Percentiles rank a stretch among this genome's conserved stretches.
Conservation (phyloP, 2,329 filamentous ascomycete genomes). For the Metarhizium album region DNA sequence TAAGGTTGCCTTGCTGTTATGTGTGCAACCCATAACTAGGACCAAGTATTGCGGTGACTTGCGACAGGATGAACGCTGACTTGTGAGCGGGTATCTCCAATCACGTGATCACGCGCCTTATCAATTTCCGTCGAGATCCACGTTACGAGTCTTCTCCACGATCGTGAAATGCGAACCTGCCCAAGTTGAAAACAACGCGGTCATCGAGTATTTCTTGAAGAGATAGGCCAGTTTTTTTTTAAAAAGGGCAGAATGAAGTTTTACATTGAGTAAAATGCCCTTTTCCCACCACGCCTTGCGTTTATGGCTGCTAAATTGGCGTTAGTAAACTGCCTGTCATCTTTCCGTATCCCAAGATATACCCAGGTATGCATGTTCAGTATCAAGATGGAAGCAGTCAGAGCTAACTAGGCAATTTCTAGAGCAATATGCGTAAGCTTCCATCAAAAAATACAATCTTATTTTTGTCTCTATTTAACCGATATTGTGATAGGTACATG, state of each 20-base stretch:
- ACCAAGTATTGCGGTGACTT: no score
- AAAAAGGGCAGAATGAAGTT: conserved; percentile 35
- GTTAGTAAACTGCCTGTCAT: conserved; percentile 44
- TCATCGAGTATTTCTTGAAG: background rate
- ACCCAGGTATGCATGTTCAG: conserved; percentile 33
- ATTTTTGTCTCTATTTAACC: background rate
- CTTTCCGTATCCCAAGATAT: conserved; percentile 49
- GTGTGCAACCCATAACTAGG: no score
- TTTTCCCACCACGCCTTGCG: background rate
- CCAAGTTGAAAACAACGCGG: background rate
- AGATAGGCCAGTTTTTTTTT: background rate
- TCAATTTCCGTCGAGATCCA: conserved; percentile 2
- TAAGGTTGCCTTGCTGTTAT: no score
- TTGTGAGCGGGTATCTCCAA: no score
- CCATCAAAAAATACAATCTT: background rate
- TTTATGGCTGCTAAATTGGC: conserved; percentile 10
- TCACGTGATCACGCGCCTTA: conserved; percentile 22
- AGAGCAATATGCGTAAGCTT: conserved; percentile 46
- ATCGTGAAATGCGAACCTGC: background rate
- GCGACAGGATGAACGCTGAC: no score
- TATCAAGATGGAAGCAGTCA: background rate
- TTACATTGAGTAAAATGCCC: conserved; percentile 34
- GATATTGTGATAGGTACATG: conserved; percentile 35
- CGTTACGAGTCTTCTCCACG: background rate
- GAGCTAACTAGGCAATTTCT: background rate